Base-by-base conservation (phyloP, 108 stramenopile species). In the Pseudonitzschia delicatissima region DNA sequence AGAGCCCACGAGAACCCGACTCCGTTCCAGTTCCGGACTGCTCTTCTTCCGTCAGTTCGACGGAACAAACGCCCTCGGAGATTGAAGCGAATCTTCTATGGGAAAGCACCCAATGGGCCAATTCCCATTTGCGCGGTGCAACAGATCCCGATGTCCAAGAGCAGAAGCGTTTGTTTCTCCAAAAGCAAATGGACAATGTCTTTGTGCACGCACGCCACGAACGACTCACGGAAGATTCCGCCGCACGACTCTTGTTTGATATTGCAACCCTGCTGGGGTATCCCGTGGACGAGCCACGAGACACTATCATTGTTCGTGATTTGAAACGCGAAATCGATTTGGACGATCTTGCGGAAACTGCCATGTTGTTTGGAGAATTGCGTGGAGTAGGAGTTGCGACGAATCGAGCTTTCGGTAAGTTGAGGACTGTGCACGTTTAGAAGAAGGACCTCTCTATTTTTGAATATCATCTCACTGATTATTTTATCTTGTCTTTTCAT, bases 141-240 rank as follows among this genome's bases (percentile, higher is more conserved):
- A 29, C 53, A 15, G 36, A 27, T 3, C 51, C 48, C 11, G 78
- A 73, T 28, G 12, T 69, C 21, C 20, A 60, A 28, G 78, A 73
- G 2, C 36, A 49, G 51, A 73, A 66, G 31, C 53, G 64, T 27
- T n/a, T 42, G 7, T 64, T 74, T 21, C 12, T 74, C 5, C 73
- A 67, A 47, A 74, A 67, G 50, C 64, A 69, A 27, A 60, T 80
- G 26, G 62, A 71, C 23, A 34, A 4, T 4, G 53, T 80, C 20
- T 75, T 81, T 32, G 48, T 62, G 20, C 71, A 74, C 32, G 80
- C 72, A 17, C 62, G 72, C 17, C 65, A 71, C 34, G 76, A 70
- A 27, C 40, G 50, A 13, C 27, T 81, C 25, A 45, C 52, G 15
- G 67, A 47, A 40, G 52, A 52, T 34, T 76, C 51, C 11, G 76